Evolutionary conservation across 2,329 filamentous ascomycete genomes (phyloP).

Genomic region (Chrysosphaeria jannelii): DNA sequence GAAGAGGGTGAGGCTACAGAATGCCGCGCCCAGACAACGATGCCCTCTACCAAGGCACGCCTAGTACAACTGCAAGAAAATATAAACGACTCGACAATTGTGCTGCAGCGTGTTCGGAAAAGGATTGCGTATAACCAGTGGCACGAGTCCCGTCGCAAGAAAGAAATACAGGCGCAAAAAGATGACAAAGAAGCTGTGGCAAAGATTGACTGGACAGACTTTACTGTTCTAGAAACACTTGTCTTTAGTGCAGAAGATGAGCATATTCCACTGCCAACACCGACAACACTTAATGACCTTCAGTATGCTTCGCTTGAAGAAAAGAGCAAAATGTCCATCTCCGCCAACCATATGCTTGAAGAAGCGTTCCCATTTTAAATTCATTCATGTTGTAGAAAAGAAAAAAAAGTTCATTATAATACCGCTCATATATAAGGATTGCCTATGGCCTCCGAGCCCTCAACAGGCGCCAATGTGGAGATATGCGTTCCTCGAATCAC

Average conservation of each 20-base stretch:
- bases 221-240: conserved; percentile 84
- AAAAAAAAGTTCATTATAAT: too few relatives aligned
- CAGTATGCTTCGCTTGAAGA: conserved; percentile 88
- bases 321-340: conserved; percentile 70
- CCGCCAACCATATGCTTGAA: conserved; percentile 59
- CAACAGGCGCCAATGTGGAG: conserved; percentile 71
- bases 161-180: conserved; percentile 62
- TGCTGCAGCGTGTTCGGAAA: conserved; percentile 54
- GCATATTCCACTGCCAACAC: conserved; percentile 56
- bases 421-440: conserved; percentile 93
- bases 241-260: conserved; percentile 77
- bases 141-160: conserved; percentile 65
- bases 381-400: neutral
- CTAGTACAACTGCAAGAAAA: conserved; percentile 46
- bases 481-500: conserved; percentile 80
- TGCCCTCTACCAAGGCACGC: conserved; percentile 14
- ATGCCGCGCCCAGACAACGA: too few relatives aligned
- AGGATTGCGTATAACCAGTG: conserved; percentile 67
- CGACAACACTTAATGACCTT: conserved; percentile 67
- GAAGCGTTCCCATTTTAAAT: conserved; percentile 50
- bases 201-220: conserved; percentile 94
- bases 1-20: neutral
- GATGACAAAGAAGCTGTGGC: conserved; percentile 47
- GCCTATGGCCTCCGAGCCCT: conserved; percentile 83
- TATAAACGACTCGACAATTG: conserved; percentile 46